Conservation (phyloP, 768 basidiomycete species). For the Boletus subcaerulescens region DNA sequence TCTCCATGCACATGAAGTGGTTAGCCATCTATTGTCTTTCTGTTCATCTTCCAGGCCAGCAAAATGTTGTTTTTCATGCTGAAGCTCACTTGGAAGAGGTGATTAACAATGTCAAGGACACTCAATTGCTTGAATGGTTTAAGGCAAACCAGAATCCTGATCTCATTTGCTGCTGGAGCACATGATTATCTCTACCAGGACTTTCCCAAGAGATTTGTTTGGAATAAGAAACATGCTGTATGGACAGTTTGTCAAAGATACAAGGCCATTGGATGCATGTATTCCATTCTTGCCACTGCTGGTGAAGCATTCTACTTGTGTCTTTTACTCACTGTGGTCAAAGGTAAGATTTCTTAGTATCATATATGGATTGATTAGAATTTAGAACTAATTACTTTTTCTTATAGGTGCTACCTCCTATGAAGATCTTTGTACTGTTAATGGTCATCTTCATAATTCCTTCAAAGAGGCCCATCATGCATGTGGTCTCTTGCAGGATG, state of each 20-base stretch:
- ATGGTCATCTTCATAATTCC: constrained; percentile 20
- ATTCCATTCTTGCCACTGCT: constrained; percentile 14
- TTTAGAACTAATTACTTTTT: background rate
- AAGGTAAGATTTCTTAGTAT: too few relatives aligned
- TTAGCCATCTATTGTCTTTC: too few relatives aligned
- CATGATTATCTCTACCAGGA: constrained; percentile 29
- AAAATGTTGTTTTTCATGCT: background rate
- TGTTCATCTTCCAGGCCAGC: too few relatives aligned
- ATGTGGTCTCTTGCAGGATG: constrained; percentile 43
- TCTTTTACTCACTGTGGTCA: constrained; percentile 38
- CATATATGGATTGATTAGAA: too few relatives aligned
- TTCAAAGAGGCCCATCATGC: constrained; percentile 43
- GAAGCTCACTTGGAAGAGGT: background rate
- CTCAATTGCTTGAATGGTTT: too few relatives aligned
- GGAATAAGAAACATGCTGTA: constrained; percentile 10
- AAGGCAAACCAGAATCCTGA: background rate
- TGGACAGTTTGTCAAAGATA: constrained; percentile 31
- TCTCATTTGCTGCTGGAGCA: background rate
- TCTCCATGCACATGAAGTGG: too few relatives aligned
- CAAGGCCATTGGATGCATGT: constrained; percentile 14
- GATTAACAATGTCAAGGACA: background rate
- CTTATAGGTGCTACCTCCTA: constrained; percentile 1
- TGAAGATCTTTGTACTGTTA: constrained; percentile 2
- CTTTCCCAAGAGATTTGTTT: constrained; percentile 30
- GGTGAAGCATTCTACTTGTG: constrained; percentile 42